Conservation (phyloP, 2,329 filamentous ascomycete species). For the Cladosporium sp. region DNA sequence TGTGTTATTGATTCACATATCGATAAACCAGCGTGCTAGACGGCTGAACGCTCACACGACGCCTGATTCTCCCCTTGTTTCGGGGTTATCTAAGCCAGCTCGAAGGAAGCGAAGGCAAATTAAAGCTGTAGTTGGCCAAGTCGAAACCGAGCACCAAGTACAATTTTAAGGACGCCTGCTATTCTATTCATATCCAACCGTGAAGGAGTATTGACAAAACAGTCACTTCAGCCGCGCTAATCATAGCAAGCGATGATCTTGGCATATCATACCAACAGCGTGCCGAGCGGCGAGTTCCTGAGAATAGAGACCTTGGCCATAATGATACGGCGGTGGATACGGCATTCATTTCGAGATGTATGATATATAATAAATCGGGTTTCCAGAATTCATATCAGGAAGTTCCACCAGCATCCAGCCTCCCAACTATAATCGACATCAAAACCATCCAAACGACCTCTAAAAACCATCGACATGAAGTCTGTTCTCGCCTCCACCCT, state of each 20-base stretch:
- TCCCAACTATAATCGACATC: slow-evolving; percentile 57
- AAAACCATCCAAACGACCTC: slow-evolving; percentile 71
- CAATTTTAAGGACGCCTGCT: not conserved
- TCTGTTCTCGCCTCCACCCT: slow-evolving; percentile 2
- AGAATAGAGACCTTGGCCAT: not conserved
- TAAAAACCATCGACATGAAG: slow-evolving; percentile 71
- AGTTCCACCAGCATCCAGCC: slow-evolving; percentile 6
- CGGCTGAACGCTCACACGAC: not conserved
- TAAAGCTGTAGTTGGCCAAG: slow-evolving; percentile 4
- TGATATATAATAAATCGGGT: slow-evolving; percentile 2
- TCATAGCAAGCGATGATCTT: slow-evolving; percentile 7
- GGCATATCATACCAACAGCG: slow-evolving; percentile 8
- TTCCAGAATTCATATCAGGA: not conserved
- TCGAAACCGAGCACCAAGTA: not conserved
- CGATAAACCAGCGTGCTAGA: not conserved
- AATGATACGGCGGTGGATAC: not conserved
- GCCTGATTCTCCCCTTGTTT: not conserved
- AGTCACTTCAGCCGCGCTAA: not conserved
- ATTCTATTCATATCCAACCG: not conserved
- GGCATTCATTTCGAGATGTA: not conserved
- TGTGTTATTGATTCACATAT: not conserved
- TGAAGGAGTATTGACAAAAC: not conserved
- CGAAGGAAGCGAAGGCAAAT: not conserved
- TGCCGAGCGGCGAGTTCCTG: not conserved
- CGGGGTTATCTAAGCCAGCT: not conserved